Percentiles rank a stretch among this genome's conserved stretches.
Conservation (phyloP, 495 filamentous ascomycete genomes). For the Neurospora terricola region DNA sequence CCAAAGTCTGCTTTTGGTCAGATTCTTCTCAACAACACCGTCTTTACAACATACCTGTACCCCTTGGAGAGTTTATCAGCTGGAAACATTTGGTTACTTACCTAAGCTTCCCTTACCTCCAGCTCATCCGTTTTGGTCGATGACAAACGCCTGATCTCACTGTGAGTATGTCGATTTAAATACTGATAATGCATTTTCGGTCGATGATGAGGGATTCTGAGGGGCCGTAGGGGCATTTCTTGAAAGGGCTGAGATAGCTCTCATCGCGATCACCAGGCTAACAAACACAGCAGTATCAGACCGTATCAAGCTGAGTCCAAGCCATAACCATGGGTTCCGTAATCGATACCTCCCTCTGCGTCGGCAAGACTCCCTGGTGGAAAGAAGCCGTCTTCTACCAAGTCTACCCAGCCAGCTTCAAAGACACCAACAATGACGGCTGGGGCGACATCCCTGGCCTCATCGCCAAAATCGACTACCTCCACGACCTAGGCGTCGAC, state of each 20-base stretch:
- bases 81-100: neutral
- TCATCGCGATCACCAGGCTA: neutral
- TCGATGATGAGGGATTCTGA: neutral
- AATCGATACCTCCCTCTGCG: neutral
- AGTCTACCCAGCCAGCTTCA: constrained; percentile 52
- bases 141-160: neutral
- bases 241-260: neutral
- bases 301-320: neutral
- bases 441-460: constrained; percentile 60
- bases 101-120: neutral
- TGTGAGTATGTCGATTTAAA: neutral
- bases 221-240: neutral
- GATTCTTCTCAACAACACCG: neutral
- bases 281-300: neutral
- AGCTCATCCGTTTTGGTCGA: neutral
- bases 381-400: constrained; percentile 43
- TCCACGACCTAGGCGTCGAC: constrained; percentile 52
- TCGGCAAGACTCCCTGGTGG: constrained; percentile 8
- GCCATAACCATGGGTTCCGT: neutral
- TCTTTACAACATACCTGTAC: too few relatives aligned
- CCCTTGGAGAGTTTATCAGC: neutral
- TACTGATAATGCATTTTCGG: neutral
- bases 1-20: neutral
- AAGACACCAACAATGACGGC: constrained; percentile 58
- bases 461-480: constrained; percentile 54